Conservation (phyloP, 2,329 filamentous ascomycete genomes). For the Aspergillus japonicus region DNA sequence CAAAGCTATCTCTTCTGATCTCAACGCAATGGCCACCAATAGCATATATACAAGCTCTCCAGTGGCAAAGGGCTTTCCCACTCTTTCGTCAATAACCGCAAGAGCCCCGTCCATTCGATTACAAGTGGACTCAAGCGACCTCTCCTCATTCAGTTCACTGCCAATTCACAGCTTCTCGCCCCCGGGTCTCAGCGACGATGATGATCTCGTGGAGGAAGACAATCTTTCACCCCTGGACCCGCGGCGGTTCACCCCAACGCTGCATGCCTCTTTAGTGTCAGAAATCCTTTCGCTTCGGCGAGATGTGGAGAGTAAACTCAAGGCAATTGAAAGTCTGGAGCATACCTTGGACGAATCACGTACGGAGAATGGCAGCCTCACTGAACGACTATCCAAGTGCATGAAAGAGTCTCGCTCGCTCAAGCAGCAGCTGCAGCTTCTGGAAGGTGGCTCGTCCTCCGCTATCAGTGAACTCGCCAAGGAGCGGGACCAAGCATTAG, state of each 20-base stretch:
- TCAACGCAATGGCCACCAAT: slow-evolving; percentile 30
- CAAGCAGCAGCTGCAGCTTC: slow-evolving; percentile 78
- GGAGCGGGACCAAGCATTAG: slow-evolving; percentile 82
- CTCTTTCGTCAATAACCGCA: slow-evolving; percentile 66
- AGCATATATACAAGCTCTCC: slow-evolving; percentile 56
- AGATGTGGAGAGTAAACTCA: slow-evolving; percentile 87
- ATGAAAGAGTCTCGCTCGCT: slow-evolving; percentile 75
- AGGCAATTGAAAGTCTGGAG: slow-evolving; percentile 83
- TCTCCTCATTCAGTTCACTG: slow-evolving; percentile 60
- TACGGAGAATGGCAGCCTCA: slow-evolving; percentile 71
- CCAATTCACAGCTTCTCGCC: slow-evolving; percentile 45
- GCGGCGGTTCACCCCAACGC: slow-evolving; percentile 86
- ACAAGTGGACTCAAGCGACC: slow-evolving; percentile 54
- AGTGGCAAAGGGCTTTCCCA: slow-evolving; percentile 62
- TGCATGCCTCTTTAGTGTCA: slow-evolving; percentile 91
- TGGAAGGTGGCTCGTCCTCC: slow-evolving; percentile 85
- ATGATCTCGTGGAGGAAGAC: slow-evolving; percentile 54
- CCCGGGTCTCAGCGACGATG: slow-evolving; percentile 38
- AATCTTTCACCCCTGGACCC: slow-evolving; percentile 77
- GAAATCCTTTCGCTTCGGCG: slow-evolving; percentile 85
- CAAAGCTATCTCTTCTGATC: neutral
- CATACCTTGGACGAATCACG: slow-evolving; percentile 67
- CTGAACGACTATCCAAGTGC: slow-evolving; percentile 60
- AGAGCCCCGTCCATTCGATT: slow-evolving; percentile 22
- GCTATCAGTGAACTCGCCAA: slow-evolving; percentile 78